These are phyloP conservation scores for Melaleuca alternifolia DNA, from an alignment of 345 rosid species.

Conservation along the genomic window DNA sequence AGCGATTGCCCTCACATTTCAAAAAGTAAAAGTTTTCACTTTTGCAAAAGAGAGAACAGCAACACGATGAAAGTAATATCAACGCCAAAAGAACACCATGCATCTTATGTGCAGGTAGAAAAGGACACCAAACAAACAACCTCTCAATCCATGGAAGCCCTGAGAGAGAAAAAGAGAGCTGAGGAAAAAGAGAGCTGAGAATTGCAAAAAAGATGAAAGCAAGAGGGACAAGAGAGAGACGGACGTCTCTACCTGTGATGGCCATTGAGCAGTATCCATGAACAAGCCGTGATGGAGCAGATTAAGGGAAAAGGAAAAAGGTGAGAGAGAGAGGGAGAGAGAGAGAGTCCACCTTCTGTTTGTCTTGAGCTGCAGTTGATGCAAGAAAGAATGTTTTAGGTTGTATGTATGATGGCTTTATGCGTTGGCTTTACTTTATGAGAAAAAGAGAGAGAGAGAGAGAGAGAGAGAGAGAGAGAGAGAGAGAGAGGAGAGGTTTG, in stretches of 20 bases:
- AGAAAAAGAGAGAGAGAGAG: too few species aligned
- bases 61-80: neutral
- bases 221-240: neutral
- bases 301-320: neutral
- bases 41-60: neutral
- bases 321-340: neutral
- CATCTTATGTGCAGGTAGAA: neutral
- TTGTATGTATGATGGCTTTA: conserved; percentile 31
- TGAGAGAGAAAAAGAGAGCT: neutral
- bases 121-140: neutral
- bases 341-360: neutral
- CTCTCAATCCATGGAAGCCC: neutral
- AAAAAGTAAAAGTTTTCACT: neutral
- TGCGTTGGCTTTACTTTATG: neutral
- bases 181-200: neutral
- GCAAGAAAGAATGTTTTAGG: conserved; percentile 20
- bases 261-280: conserved; percentile 98
- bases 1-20: neutral
- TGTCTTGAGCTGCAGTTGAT: neutral
- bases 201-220: neutral
- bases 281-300: conserved; percentile 15
- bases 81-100: neutral
- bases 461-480: neutral
- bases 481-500: neutral
- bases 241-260: conserved; percentile 36